Conservation (phyloP, 495 filamentous ascomycete genomes). For the Coniosporium apollinis region DNA sequence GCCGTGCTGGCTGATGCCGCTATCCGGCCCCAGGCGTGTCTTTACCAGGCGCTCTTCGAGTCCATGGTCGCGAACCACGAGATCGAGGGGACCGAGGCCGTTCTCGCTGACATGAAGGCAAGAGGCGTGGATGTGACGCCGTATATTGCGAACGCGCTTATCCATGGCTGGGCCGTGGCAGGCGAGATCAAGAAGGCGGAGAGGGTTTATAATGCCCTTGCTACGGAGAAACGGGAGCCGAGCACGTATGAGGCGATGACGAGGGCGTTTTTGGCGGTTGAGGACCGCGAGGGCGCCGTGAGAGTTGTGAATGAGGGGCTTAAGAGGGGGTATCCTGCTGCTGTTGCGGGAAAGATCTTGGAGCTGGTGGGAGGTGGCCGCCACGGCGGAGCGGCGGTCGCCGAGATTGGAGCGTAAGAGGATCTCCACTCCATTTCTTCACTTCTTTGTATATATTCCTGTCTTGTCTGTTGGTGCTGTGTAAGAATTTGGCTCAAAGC, state of each 20-base stretch:
- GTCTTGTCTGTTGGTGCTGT: too few relatives aligned
- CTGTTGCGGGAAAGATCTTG: slow-evolving; percentile 79
- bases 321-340: slow-evolving; percentile 72
- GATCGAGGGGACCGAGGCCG: slow-evolving; percentile 52
- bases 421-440: too few relatives aligned
- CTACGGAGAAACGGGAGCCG: slow-evolving; percentile 65
- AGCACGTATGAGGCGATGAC: slow-evolving; percentile 99
- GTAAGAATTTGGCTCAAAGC: too few relatives aligned
- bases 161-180: slow-evolving; percentile 87
- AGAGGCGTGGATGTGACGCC: slow-evolving; percentile 72
- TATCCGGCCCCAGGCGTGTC: slow-evolving; percentile 58
- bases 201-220: slow-evolving; percentile 59
- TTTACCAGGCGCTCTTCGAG: slow-evolving; percentile 93
- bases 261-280: slow-evolving; percentile 69
- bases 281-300: slow-evolving; percentile 59
- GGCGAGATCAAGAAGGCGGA: slow-evolving; percentile 65
- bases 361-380: slow-evolving; percentile 62
- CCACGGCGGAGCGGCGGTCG: too few relatives aligned
- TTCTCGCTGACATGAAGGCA: slow-evolving; percentile 57
- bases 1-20: slow-evolving; percentile 46
- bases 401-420: too few relatives aligned
- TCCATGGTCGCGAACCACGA: slow-evolving; percentile 88
- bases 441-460: too few relatives aligned
- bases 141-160: slow-evolving; percentile 98
- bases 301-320: slow-evolving; percentile 79